Percentiles rank a stretch among this genome's conserved stretches.
Conservation (phyloP, 768 basidiomycete species). For the Jaapia argillacea region DNA sequence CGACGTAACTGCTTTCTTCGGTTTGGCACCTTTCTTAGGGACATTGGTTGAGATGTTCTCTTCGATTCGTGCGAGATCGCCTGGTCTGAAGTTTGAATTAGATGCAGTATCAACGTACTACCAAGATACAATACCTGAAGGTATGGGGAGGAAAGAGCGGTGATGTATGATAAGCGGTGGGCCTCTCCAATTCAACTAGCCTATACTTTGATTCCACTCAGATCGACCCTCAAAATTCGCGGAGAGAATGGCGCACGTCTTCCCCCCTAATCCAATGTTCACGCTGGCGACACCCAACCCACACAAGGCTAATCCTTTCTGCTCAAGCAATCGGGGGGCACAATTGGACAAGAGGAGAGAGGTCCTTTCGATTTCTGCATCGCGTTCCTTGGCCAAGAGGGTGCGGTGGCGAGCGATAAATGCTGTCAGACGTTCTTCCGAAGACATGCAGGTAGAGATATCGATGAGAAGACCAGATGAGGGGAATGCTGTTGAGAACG, state of each 20-base stretch:
- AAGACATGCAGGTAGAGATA: too few species aligned
- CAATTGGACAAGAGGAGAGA: conserved; percentile 77
- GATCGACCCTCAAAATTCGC: background rate
- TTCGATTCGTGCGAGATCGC: conserved; percentile 84
- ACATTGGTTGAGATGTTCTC: conserved; percentile 39
- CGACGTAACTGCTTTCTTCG: conserved; percentile 29
- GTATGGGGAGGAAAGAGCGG: conserved; percentile 78
- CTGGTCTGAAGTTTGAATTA: conserved; percentile 40
- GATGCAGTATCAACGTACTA: background rate
- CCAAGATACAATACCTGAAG: conserved; percentile 44
- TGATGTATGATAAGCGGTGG: conserved; percentile 66
- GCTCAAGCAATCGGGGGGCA: conserved; percentile 76
- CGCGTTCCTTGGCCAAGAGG: conserved; percentile 63
- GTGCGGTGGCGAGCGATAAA: conserved; percentile 62
- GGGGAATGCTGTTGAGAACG: too few species aligned
- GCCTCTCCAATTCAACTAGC: conserved; percentile 78
- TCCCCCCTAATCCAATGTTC: conserved; percentile 85
- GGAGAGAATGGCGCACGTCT: conserved; percentile 47
- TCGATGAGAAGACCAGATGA: too few species aligned
- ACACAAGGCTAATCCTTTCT: conserved; percentile 72
- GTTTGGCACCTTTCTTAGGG: conserved; percentile 33
- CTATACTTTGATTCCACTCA: conserved; percentile 35
- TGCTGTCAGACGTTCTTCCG: conserved; percentile 26
- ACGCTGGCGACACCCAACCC: conserved; percentile 62
- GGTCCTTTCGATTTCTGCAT: conserved; percentile 77